Base-by-base conservation (phyloP, 1,139 yeast genomes). In the Taphrina flavorubra region DNA sequence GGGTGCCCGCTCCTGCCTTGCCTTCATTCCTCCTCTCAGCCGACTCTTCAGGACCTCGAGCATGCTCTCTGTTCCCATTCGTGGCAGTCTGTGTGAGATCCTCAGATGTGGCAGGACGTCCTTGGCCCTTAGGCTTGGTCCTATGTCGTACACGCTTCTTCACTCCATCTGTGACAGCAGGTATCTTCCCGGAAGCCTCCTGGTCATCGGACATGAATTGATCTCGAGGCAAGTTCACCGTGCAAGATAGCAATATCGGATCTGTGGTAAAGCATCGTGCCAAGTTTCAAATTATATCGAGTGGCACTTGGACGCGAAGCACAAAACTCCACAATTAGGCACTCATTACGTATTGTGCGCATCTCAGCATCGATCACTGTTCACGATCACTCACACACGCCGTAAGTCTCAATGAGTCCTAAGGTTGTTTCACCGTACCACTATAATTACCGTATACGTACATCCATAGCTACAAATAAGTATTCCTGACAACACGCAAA, bases 101-200 rank as follows among this genome's bases (percentile, higher is more conserved):
- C 16, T n/a, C 47, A 14, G 47, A 16, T 7, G 18, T 44, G 13
- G 18, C 18, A n/a, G 18, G 13, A 13, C 18, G 47, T 44, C 47
- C 47, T 14, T 44, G n/a, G n/a, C n/a, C 36, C 36, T 7, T 49
- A n/a, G 53, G 53, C 36, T 49, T 49, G n/a, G 53, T 49, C 36
- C 53, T 49, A 20, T 49, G 34, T 20, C 53, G 53, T 20, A 8
- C 20, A 18, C 53, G 53, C 20, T 49, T 49, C 36, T 49, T 49
- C 10, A 8, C 36, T n/a, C 11, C 53, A 16, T 44, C 47, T n/a
- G 13, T n/a, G 47, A 44, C 47, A 7, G n/a, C 18, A n/a, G 47
- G 18, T n/a, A 16, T 8, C 2, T n/a, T 44, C 16, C 8, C 11
- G n/a, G 18, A 13, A n/a, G 18, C 2, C 18, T 44, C 47, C n/a